These are phyloP conservation scores for Pilasporangium apinafurcum DNA, from an alignment of 352 stramenopile species.

Conservation along the genomic window DNA sequence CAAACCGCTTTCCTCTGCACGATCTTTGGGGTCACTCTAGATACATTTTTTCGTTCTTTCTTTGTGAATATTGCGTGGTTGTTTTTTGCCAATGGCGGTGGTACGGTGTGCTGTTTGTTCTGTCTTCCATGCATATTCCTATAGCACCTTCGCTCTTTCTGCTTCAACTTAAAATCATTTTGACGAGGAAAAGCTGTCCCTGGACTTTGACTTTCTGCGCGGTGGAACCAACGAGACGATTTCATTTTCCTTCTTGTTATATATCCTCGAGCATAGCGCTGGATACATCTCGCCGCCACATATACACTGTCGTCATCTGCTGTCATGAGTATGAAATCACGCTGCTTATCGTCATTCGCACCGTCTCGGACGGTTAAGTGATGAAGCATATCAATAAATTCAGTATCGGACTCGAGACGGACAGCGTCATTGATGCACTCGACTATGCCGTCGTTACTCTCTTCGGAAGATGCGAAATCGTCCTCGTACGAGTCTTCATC, in stretches of 20 bases:
- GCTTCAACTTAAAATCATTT: background rate
- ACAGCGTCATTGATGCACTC: constrained; percentile 2
- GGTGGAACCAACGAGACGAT: constrained; percentile 1
- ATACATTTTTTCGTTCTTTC: no score
- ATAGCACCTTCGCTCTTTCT: no score
- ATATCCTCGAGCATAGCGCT: constrained; percentile 13
- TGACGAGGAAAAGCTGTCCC: no score
- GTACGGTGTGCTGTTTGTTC: no score
- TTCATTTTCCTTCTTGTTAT: background rate
- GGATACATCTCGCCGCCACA: constrained; percentile 21
- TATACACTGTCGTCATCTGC: constrained; percentile 4
- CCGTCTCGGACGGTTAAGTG: constrained; percentile 6
- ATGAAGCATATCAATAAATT: constrained; percentile 39
- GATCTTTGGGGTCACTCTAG: no score
- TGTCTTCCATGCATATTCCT: no score
- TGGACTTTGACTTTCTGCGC: background rate
- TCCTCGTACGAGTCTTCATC: constrained; percentile 27
- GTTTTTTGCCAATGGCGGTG: no score
- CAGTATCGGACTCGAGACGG: constrained; percentile 18
- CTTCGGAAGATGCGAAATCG: constrained; percentile 19
- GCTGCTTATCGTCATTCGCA: background rate
- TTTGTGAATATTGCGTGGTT: no score
- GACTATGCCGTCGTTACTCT: constrained; percentile 6
- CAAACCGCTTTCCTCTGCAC: no score
- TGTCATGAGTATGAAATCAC: background rate